Base-by-base conservation (phyloP, 371 early-diverging fungal species). In the Apophysomyces trapeziformis region DNA sequence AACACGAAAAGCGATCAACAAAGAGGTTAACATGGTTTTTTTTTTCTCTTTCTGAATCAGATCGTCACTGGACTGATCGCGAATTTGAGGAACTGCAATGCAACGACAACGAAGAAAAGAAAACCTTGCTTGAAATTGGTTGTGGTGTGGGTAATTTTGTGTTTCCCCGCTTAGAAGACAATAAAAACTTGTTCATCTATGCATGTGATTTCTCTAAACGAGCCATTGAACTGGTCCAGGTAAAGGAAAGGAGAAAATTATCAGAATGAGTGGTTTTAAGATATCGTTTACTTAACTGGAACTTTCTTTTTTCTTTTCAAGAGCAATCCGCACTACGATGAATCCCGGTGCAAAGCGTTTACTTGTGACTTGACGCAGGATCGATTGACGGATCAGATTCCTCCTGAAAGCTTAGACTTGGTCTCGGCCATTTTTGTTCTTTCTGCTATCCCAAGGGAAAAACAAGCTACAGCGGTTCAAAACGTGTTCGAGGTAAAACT, bases 111-210 rank as follows among this genome's bases (percentile, higher is more conserved):
- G 62, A 67, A 43, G 64, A 67, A 44, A 68, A 73, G 65, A 61
- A 65, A 68, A 72, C 68, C 45, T 73, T 89, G 12, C 71, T 92
- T 1, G 95, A 95, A 76, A 83, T 95, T 44, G 99, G 99, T 39
- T 99, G 99, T 76, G 99, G 98, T 43, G 97, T 97, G 0, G 99
- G 99, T 56, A 97, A 96, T 78, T 97, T 97, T 85, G 83, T 95
- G 43, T 97, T 91, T 78, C 99, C 99, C 2, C 79, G 95, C 8
- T 67, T 98, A 32, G 91, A 92, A 47, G 79, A 82, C 39, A 92
- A 94, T 68, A 85, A 89, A 0, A 79, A 84, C 43, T 56, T 95
- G 32, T 87, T 83, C 56, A 86, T 92, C 50, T 92, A 91, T 70
- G 92, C 92, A 18, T 94, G 95, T 66, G 96, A 95, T 68, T 94